Conservation (phyloP, 2,329 filamentous ascomycete genomes). For the Aspergillus transmontanensis region DNA sequence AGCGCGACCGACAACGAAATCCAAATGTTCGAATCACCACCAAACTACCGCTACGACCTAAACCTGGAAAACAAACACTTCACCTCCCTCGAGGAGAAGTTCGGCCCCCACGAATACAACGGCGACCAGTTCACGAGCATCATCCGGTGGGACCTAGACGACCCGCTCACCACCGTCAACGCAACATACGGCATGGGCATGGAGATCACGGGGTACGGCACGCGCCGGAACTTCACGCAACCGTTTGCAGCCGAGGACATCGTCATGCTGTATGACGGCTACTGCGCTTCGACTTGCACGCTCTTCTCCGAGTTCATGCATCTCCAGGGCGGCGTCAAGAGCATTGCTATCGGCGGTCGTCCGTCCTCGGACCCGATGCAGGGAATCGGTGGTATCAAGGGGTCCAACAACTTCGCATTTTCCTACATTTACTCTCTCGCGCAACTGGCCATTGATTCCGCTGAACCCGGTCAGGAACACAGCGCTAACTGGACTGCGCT, state of each 20-base stretch:
- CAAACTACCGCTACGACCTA: background rate
- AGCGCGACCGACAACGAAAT: background rate
- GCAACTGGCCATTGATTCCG: background rate
- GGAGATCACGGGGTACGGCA: background rate
- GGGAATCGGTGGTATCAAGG: background rate
- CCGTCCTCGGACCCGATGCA: background rate
- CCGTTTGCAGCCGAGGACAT: background rate
- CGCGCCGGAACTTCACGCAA: background rate
- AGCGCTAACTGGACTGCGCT: background rate
- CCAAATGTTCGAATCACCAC: background rate
- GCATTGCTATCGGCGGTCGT: background rate
- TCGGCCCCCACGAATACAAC: background rate
- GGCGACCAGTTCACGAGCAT: background rate
- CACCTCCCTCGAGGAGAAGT: background rate
- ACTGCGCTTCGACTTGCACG: background rate
- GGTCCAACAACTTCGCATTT: background rate
- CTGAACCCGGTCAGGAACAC: background rate
- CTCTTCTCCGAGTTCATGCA: conserved; percentile 3
- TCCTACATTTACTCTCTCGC: background rate
- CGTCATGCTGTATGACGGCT: background rate
- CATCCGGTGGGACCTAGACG: background rate
- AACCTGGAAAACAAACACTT: background rate
- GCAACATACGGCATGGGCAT: background rate
- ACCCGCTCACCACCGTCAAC: background rate
- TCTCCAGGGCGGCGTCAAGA: background rate